Conservation (phyloP, 345 rosid genomes). For the Aquilaria sinensis region DNA sequence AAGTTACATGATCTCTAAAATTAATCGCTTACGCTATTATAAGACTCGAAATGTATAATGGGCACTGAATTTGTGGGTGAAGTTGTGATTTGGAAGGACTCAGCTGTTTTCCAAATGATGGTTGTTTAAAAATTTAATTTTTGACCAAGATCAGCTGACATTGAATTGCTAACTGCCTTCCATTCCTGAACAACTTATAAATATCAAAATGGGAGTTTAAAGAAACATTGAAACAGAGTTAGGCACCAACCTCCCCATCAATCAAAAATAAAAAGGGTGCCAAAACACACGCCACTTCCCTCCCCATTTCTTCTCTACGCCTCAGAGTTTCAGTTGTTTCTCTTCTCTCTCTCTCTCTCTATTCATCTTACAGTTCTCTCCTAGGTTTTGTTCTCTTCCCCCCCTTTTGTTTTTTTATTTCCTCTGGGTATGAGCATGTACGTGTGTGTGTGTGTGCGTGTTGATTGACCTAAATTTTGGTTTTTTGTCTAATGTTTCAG, state of each 20-base stretch:
- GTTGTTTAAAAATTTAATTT: not conserved
- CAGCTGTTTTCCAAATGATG: conserved; percentile 1
- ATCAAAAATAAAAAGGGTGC: conserved; percentile 20
- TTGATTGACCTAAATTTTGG: not conserved
- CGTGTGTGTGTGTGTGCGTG: not conserved
- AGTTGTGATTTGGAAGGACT: conserved; percentile 13
- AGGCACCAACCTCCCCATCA: conserved; percentile 31
- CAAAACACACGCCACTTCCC: conserved; percentile 25
- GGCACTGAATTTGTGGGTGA: not conserved
- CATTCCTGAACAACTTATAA: conserved; percentile 15
- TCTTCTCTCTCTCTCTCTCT: conserved; percentile 5
- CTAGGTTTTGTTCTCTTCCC: conserved; percentile 9
- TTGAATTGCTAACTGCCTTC: conserved; percentile 12
- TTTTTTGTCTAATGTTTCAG: conserved; percentile 7
- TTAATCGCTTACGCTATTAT: too few relatives aligned
- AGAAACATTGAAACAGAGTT: conserved; percentile 18
- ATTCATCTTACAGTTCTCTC: not conserved
- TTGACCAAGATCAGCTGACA: conserved; percentile 9
- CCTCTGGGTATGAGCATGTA: not conserved
- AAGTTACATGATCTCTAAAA: too few relatives aligned
- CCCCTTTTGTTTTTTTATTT: not conserved
- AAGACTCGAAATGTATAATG: too few relatives aligned
- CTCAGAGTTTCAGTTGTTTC: not conserved
- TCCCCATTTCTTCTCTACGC: not conserved
- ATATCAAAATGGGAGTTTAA: not conserved